Evolutionary conservation across 768 basidiomycete genomes (phyloP).

Genomic region (Leccinum ochraceum): DNA sequence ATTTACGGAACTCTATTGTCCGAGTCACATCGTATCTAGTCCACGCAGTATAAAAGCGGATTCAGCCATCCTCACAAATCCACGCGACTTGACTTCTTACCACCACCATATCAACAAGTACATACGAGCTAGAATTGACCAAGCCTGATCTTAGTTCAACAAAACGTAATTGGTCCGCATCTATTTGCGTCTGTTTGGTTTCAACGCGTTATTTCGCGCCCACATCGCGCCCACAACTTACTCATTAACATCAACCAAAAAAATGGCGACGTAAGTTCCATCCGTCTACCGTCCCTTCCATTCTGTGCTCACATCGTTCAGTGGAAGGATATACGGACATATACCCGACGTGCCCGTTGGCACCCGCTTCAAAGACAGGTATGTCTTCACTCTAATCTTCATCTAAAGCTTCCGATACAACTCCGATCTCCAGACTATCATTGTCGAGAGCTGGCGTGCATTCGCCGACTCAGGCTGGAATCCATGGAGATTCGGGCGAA

Average conservation of each 20-base stretch:
- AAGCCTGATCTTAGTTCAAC: neutral
- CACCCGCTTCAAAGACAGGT: slow-evolving; percentile 25
- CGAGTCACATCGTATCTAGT: slow-evolving; percentile 15
- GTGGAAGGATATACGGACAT: slow-evolving; percentile 30
- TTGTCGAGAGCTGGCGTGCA: slow-evolving; percentile 36
- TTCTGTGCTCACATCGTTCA: neutral
- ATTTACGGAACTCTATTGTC: slow-evolving; percentile 15
- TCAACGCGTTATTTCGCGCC: slow-evolving; percentile 3
- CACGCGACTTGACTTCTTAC: slow-evolving; percentile 15
- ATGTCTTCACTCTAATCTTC: neutral
- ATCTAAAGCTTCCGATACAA: neutral
- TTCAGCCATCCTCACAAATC: neutral
- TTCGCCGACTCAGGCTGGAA: slow-evolving; percentile 37
- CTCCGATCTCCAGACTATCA: slow-evolving; percentile 2
- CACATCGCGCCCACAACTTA: neutral
- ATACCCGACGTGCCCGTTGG: slow-evolving; percentile 28
- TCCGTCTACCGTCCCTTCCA: neutral
- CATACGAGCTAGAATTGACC: neutral
- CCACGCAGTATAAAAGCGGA: neutral
- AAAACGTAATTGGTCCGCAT: slow-evolving; percentile 2
- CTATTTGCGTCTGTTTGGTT: slow-evolving; percentile 16
- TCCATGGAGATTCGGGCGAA: slow-evolving; percentile 34
- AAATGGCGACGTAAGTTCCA: slow-evolving; percentile 21
- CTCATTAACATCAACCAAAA: neutral
- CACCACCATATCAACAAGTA: slow-evolving; percentile 9